Evolutionary conservation across 164 flowering plant genomes (phyloP), one percentile per base, ranked within the genome.

Genomic region (Berberis vulgaris): DNA sequence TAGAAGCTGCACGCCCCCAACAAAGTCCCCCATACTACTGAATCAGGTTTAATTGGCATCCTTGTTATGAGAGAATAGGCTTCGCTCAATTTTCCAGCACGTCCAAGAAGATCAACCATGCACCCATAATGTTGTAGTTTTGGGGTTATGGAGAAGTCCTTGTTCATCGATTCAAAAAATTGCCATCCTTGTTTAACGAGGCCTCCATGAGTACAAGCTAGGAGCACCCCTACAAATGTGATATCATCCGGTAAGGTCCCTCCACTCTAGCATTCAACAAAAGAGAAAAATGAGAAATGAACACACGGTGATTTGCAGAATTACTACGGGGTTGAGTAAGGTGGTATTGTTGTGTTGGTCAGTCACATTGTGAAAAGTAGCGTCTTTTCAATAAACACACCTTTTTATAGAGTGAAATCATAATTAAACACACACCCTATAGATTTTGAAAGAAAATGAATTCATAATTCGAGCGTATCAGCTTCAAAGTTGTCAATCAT

Each of bases 11-110:
- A 89, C 41, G 93, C 87, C 11, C 95, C 92, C 12, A 87, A 65
- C 10, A 92, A 75, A 54, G 95, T 67, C 5, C 98, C 98, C 96
- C 98, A 87, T 5, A 85, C 65, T 0, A 83, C 91, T 13, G 89
- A 77, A 70, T 92, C 98, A 7, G 96, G 96, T 58, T 76, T 74
- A 83, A 82, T 80, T n/a, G 89, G 89, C 96, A 91, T 89, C 41
- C 60, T 72, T 46, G 65, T 71, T 50, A 91, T 78, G 59, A 89
- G 80, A 64, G 69, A 57, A 66, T 84, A 79, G 57, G 96, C 96
- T 74, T 87, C 85, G 2, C 60, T 64, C 44, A 89, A 26, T 67
- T 71, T 57, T 52, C 98, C 95, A 1, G 88, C 87, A 7, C 96
- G 87, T 10, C 96, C 93, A 45, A 92, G 71, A 41, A 91, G 87